Percentiles rank a stretch among this genome's conserved stretches.
Conservation (phyloP, 768 basidiomycete genomes). For the Panus rudis region DNA sequence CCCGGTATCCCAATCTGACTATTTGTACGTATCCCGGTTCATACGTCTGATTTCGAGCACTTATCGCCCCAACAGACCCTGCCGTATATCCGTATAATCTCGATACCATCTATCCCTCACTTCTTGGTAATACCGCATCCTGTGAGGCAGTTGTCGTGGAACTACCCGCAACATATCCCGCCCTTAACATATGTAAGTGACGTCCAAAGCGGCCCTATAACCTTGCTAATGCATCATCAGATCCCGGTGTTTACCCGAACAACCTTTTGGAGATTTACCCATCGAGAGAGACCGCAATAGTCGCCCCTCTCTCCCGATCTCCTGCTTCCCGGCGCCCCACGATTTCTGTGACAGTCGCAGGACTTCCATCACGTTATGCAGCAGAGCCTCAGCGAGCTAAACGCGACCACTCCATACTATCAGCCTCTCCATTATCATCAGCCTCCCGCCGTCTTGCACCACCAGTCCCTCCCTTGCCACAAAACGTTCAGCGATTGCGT, state of each 20-base stretch:
- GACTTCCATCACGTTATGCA: too few species aligned
- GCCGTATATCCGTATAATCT: constrained; percentile 36
- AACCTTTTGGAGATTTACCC: not conserved
- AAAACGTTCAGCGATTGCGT: constrained; percentile 11
- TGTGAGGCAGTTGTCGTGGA: not conserved
- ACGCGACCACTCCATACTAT: too few species aligned
- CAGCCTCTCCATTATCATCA: too few species aligned
- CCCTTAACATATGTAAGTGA: constrained; percentile 1
- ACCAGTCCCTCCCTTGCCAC: constrained; percentile 18
- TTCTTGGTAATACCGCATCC: not conserved
- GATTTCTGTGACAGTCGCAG: too few species aligned
- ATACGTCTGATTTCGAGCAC: too few species aligned
- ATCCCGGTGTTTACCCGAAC: not conserved
- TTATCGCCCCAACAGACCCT: constrained; percentile 23
- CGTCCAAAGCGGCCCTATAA: not conserved
- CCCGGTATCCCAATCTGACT: not conserved
- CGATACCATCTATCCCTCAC: constrained; percentile 28
- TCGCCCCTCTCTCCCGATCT: too few species aligned
- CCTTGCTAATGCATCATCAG: not conserved
- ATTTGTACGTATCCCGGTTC: too few species aligned
- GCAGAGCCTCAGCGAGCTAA: too few species aligned
- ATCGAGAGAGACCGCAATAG: not conserved
- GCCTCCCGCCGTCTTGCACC: constrained; percentile 8
- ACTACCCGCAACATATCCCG: not conserved
- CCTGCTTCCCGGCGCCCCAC: too few species aligned